Evolutionary conservation across 805 yeast species (phyloP), one percentile per base, ranked within the genome.

Genomic region (Hagleromyces aurorensis): DNA sequence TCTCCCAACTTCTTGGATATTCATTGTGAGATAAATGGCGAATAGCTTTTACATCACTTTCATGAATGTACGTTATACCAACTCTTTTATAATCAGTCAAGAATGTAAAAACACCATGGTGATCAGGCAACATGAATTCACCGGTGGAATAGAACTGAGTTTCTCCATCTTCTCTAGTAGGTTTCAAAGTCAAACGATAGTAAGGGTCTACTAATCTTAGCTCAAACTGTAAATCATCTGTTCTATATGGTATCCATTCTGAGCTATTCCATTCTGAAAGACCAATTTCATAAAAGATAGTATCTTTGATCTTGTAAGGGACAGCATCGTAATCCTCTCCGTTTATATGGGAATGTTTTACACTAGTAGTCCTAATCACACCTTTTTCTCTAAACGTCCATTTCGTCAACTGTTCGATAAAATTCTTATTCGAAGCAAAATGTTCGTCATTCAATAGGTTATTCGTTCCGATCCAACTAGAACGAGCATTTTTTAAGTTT

Each of bases 21-120:
- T 93, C 98, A 54, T 91, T 94, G 56, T 87, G 89, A 36, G 97
- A 96, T 48, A 83, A 69, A 57, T 91, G 97, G 57, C 97, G 76
- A 26, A 91, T 77, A 2, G 97, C 76, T 31, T 85, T 84, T 12
- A 80, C 75, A 32, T 69, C 68, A 38, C 70, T 67, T 45, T 78
- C 83, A 16, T 65, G 65, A 30, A 89, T 53, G 56, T 66, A 86
- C 14, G 82, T 66, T 45, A 68, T 66, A 5, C 97, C 97, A 9
- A 72, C 64, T 51, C 94, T 75, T 54, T 71, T 71, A 64, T 87
- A 87, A 46, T 81, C 79, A 25, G 81, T 67, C 38, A 69, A 68
- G 55, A 83, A 86, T 2, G 96, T 82, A 62, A 86, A 91, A 71
- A 91, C 81, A 34, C 99, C 99, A 58, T 91, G 95, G 50, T 86